Base-by-base conservation (phyloP, 1,284 basidiomycete species). In the Schizophyllum commune region DNA sequence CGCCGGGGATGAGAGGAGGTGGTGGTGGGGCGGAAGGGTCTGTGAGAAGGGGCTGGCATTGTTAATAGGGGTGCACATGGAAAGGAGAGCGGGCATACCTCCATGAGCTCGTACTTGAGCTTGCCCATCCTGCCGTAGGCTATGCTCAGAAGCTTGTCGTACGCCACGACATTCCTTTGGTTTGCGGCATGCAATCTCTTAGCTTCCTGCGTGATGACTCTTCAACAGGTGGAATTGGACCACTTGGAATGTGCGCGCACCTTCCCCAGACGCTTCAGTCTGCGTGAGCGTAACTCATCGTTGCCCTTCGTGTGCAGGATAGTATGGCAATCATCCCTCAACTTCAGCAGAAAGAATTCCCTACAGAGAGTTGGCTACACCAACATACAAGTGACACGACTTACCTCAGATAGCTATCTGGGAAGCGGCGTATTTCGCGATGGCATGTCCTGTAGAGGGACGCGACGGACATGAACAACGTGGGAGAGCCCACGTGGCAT, bases 101-200 rank as follows among this genome's bases (percentile, higher is more conserved):
- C 70, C 69, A 90, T 73, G 32, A 90, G 72, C 66, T 91, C 86
- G 75, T 83, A 80, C 66, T 78, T 81, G 20, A 92, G 71, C 68
- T 82, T 87, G 13, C 91, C 92, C 63, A 80, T 82, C 61, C 88
- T 78, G 19, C 89, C 92, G 71, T 91, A 92, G n/a, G 91, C 91
- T n/a, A 84, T 68, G 65, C 86, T 81, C 20, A 92, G 75, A n/a
- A 91, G 70, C 61, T 82, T 77, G 8, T 74, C 73, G 64, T 91
- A 85, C n/a, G 84, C 81, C 60, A 76, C 71, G 52, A 69, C 63
- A 58, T 81, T 72, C 7, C 86, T 83, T 8, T 69, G 67, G 66
- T 85, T 89, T 8, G 89, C 89, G 51, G 72, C 75, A 68, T 79
- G 72, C 5, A 94, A 9, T 4, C 39, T 71, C 58, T 75, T 82